Conservation (phyloP, 257 asterid species). For the Solanum pennellii region DNA sequence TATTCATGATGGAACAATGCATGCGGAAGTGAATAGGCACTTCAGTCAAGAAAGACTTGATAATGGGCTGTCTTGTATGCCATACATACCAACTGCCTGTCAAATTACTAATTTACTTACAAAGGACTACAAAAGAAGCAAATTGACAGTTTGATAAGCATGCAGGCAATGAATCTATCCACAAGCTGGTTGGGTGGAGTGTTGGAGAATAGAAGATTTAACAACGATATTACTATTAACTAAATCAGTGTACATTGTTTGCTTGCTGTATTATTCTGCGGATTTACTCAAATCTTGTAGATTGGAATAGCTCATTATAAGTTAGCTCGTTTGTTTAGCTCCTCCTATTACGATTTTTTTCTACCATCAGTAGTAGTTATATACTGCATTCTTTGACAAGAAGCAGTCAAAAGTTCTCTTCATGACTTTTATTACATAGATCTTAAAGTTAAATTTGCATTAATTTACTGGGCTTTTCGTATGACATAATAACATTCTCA, state of each 20-base stretch:
- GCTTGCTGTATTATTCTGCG: neutral
- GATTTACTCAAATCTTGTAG: neutral
- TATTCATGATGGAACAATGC: neutral
- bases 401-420: neutral
- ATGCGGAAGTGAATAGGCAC: neutral
- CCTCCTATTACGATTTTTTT: neutral
- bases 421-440: neutral
- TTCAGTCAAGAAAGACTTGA: neutral
- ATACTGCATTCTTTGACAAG: neutral
- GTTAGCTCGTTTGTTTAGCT: neutral
- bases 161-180: neutral
- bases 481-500: neutral
- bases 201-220: neutral
- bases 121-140: neutral
- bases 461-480: neutral
- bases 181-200: neutral
- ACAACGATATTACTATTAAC: neutral
- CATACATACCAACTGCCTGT: neutral
- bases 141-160: neutral
- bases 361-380: neutral
- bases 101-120: neutral
- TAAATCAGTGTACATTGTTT: neutral
- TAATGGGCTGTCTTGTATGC: neutral
- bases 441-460: neutral
- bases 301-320: neutral